A percentile compares a stretch with the other conserved stretches of the same genome.
Evolutionary conservation across 768 basidiomycete species (phyloP).

Genomic region (Mycena indigotica): DNA sequence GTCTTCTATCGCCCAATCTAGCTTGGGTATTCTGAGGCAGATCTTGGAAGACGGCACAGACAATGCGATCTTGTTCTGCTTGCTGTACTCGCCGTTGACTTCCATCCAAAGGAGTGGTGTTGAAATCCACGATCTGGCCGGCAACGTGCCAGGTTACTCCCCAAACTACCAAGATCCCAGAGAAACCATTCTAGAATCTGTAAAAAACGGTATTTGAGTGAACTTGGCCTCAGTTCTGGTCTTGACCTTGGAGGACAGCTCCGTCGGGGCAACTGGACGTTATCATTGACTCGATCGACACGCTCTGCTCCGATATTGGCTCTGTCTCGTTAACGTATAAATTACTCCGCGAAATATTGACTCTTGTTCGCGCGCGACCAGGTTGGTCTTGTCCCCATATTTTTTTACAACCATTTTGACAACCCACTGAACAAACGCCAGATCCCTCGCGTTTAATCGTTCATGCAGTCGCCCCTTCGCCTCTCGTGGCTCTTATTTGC

Average conservation of each 20-base stretch:
- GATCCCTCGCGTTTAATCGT: slow-evolving; percentile 61
- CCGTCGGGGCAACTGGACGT: slow-evolving; percentile 56
- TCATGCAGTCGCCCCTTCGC: slow-evolving; percentile 53
- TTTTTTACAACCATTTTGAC: slow-evolving; percentile 5
- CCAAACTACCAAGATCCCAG: slow-evolving; percentile 36
- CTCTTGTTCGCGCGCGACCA: slow-evolving; percentile 46
- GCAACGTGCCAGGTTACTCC: slow-evolving; percentile 55
- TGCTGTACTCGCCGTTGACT: slow-evolving; percentile 56
- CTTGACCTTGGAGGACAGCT: slow-evolving; percentile 34
- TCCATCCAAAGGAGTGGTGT: slow-evolving; percentile 31
- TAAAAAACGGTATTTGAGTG: slow-evolving; percentile 42
- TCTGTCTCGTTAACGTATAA: slow-evolving; percentile 56
- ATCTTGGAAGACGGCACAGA: slow-evolving; percentile 35
- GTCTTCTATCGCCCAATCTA: slow-evolving; percentile 60
- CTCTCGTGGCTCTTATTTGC: slow-evolving; percentile 56
- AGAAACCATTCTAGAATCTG: slow-evolving; percentile 41
- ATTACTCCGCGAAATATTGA: slow-evolving; percentile 51
- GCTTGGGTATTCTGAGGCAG: slow-evolving; percentile 55
- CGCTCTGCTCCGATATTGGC: slow-evolving; percentile 57
- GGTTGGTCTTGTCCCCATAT: slow-evolving; percentile 41
- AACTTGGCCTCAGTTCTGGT: slow-evolving; percentile 6
- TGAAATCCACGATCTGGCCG: slow-evolving; percentile 53
- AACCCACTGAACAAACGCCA: too few species aligned
- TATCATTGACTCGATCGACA: slow-evolving; percentile 74
- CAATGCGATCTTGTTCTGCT: slow-evolving; percentile 52